Evolutionary conservation across 257 asterid genomes (phyloP).

Genomic region (Oldenlandia corymbosa): DNA sequence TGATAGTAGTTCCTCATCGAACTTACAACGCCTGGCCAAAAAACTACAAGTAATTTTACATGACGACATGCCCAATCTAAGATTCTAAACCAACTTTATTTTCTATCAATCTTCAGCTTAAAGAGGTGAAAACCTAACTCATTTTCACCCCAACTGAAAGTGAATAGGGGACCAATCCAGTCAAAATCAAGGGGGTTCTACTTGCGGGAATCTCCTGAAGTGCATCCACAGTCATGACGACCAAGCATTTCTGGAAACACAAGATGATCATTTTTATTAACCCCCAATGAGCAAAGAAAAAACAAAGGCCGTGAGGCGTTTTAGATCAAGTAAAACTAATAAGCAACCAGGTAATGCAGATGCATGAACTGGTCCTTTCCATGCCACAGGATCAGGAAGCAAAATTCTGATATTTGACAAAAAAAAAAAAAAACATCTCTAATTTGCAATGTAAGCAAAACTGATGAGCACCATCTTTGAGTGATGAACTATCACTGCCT

Average conservation of each 20-base stretch:
- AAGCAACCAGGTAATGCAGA: background rate
- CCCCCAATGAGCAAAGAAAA: background rate
- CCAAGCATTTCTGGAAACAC: slow-evolving; percentile 14
- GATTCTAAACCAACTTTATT: slow-evolving; percentile 17
- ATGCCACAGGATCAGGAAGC: too few species aligned
- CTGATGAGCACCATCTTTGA: background rate
- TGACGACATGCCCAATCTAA: slow-evolving; percentile 23
- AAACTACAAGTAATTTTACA: slow-evolving; percentile 9
- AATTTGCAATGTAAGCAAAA: background rate
- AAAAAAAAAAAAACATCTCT: too few species aligned
- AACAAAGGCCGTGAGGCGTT: background rate
- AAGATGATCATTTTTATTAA: background rate
- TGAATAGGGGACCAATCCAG: slow-evolving; percentile 14
- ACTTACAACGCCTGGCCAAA: background rate
- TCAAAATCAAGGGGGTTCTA: background rate
- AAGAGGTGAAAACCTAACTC: slow-evolving; percentile 26
- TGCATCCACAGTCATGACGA: slow-evolving; percentile 1
- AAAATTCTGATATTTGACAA: too few species aligned
- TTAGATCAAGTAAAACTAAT: background rate
- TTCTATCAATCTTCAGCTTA: slow-evolving; percentile 2
- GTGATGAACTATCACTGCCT: background rate
- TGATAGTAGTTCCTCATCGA: background rate
- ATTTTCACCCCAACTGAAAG: slow-evolving; percentile 29
- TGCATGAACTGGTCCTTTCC: background rate
- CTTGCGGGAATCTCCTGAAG: slow-evolving; percentile 14